These are phyloP conservation scores for Amylostereum chailletii DNA, from an alignment of 1,284 basidiomycete genomes.

Conservation along the genomic window DNA sequence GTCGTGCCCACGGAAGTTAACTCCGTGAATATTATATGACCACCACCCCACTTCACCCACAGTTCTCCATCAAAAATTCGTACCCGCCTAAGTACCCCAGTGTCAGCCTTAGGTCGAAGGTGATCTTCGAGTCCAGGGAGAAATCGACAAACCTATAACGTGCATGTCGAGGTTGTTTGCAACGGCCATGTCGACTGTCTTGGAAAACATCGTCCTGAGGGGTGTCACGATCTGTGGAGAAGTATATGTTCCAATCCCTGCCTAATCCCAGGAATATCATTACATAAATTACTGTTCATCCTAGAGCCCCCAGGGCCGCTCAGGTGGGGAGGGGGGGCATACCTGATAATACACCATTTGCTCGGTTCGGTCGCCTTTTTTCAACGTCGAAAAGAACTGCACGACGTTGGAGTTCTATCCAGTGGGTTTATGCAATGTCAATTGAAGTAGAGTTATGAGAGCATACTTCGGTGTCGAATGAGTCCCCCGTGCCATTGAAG, in stretches of 20 bases:
- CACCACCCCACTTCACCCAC: too few species aligned
- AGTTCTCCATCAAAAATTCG: constrained; percentile 58
- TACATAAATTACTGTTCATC: too few species aligned
- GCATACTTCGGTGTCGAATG: constrained; percentile 45
- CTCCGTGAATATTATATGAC: too few species aligned
- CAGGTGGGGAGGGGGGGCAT: too few species aligned
- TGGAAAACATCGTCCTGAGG: constrained; percentile 25
- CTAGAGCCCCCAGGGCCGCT: too few species aligned
- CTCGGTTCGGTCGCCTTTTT: constrained; percentile 38
- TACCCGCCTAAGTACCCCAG: constrained; percentile 36
- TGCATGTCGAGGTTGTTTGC: constrained; percentile 47
- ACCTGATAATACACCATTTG: constrained; percentile 63
- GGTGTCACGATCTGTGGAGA: constrained; percentile 36
- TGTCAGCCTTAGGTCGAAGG: too few species aligned
- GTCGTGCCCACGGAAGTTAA: too few species aligned
- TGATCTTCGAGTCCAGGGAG: too few species aligned
- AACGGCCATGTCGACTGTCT: constrained; percentile 39
- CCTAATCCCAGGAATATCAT: too few species aligned
- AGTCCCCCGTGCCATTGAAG: constrained; percentile 52
- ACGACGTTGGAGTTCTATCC: constrained; percentile 38
- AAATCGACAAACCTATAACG: constrained; percentile 41
- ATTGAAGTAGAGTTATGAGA: neutral
- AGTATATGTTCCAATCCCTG: constrained; percentile 49
- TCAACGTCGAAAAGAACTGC: constrained; percentile 39
- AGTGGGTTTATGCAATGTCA: too few species aligned